Percentiles rank a stretch among this genome's conserved stretches.
Evolutionary conservation across 139 green algal species (phyloP).

Genomic region (Gonium pectorale): DNA sequence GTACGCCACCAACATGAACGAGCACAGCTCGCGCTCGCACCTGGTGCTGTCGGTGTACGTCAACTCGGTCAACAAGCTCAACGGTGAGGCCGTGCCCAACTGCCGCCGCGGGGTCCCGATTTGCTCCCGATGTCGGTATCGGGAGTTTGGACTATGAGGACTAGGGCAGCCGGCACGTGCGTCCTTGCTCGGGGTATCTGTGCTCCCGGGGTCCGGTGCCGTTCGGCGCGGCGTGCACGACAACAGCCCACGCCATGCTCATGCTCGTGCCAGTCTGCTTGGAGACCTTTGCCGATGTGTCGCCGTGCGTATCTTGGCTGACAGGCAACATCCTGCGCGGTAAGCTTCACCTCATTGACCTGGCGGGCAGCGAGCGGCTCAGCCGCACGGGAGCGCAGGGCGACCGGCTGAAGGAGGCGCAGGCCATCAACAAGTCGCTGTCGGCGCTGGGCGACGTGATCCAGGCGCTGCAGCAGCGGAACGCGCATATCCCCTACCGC

Average conservation of each 20-base stretch:
- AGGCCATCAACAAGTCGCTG: constrained; percentile 88
- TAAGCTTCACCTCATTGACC: constrained; percentile 81
- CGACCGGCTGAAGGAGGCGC: constrained; percentile 82
- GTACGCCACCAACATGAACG: constrained; percentile 86
- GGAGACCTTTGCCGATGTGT: no score
- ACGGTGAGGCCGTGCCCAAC: no score
- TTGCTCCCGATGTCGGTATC: no score
- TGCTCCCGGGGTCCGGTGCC: no score
- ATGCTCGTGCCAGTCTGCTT: no score
- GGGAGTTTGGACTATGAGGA: no score
- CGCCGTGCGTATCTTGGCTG: no score
- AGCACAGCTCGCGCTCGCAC: constrained; percentile 77
- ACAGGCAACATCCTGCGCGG: constrained; percentile 46
- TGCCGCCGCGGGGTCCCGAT: no score
- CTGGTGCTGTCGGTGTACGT: constrained; percentile 79
- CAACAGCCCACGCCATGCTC: no score
- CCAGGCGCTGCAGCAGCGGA: constrained; percentile 74
- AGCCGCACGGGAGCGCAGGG: constrained; percentile 62
- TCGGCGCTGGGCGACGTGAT: constrained; percentile 79
- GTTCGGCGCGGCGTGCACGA: no score
- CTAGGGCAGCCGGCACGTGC: no score
- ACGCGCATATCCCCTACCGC: constrained; percentile 75
- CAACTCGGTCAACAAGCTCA: neutral
- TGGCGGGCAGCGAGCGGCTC: constrained; percentile 78
- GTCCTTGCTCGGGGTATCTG: no score